phyloP scores from a whole-genome alignment of 2,329 filamentous ascomycete species.

The Paecilomyces dactylethromorphus region DNA sequence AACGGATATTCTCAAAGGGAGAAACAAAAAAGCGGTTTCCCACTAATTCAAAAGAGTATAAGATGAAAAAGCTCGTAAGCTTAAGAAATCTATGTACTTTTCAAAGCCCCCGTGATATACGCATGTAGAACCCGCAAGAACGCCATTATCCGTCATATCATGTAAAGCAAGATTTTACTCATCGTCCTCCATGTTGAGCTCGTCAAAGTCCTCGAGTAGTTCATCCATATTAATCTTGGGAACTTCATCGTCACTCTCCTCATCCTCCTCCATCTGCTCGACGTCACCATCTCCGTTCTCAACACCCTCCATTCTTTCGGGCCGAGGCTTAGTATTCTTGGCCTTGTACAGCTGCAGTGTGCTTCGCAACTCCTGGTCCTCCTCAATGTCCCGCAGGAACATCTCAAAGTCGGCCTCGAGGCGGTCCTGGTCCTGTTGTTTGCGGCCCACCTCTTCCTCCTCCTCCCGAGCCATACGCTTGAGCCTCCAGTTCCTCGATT shows the following conservation, averaged over 20 bases:
- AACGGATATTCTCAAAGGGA: background rate
- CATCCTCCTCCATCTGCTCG: slow-evolving; percentile 51
- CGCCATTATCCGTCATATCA: background rate
- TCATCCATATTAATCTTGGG: slow-evolving; percentile 73
- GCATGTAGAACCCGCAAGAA: background rate
- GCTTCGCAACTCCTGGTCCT: slow-evolving; percentile 79
- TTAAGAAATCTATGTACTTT: background rate
- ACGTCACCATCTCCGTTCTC: slow-evolving; percentile 24
- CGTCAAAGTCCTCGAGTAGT: slow-evolving; percentile 87
- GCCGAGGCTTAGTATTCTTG: slow-evolving; percentile 42
- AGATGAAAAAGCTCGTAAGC: background rate
- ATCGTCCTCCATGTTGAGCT: slow-evolving; percentile 63
- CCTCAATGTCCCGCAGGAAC: slow-evolving; percentile 95
- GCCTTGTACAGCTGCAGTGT: slow-evolving; percentile 81
- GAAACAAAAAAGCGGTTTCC: background rate
- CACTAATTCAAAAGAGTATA: background rate
- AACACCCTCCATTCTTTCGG: slow-evolving; percentile 41
- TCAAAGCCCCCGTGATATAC: background rate
- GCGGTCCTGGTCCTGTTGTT: slow-evolving; percentile 71
- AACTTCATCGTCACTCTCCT: slow-evolving; percentile 55
- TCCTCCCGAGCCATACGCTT: slow-evolving; percentile 88
- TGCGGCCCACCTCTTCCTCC: slow-evolving; percentile 42
- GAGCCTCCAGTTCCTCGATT: slow-evolving; percentile 83
- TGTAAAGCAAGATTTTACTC: background rate
- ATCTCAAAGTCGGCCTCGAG: slow-evolving; percentile 93